Base-by-base conservation (phyloP, 2,329 filamentous ascomycete species). In the Alternaria triticimaculans region DNA sequence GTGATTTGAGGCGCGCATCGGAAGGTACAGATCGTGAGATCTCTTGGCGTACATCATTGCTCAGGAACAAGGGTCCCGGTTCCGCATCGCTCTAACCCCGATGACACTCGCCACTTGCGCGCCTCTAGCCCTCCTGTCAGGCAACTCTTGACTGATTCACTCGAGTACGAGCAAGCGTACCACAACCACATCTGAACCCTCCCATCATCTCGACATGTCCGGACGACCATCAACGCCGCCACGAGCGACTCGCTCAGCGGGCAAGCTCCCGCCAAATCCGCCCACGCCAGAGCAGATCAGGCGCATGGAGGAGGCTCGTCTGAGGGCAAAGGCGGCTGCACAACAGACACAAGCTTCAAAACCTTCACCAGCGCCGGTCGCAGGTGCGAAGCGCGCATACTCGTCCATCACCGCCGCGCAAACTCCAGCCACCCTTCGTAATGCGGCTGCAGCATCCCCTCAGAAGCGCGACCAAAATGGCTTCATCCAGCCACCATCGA, bases 241-340 rank as follows among this genome's bases (percentile, higher is more conserved):
- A 67, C 80, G 66, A 69, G 80, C 63, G 73, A 80, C 67, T 58
- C 73, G 73, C 68, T 76, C 74, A 60, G 65, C 82, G 23, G 81
- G 80, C 50, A 78, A 78, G 51, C 75, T 82, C 33, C 80, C 84
- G 33, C 75, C 79, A 43, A 80, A 82, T 23, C 84, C 86, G 41
- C 81, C 88, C 33, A 89, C 87, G 3, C 87, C 88, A 10, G 88
- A 90, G 72, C 87, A 89, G 76, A 84, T 88, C 51, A 84, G 87
- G 54, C 84, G 83, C 68, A 88, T 88, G 78, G 95, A 97, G 88
- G 89, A 95, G 79, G 94, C 90, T 72, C 89, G 95, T 20, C 87
- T 97, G 28, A 92, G 90, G 81, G 93, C 96, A 59, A 98, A 97
- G 85, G 94, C 94, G 74, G 87, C 87, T 62, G 89, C 90, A 33